These are phyloP conservation scores for Phytopythium mirpurense DNA, from an alignment of 352 stramenopile genomes.

Conservation along the genomic window DNA sequence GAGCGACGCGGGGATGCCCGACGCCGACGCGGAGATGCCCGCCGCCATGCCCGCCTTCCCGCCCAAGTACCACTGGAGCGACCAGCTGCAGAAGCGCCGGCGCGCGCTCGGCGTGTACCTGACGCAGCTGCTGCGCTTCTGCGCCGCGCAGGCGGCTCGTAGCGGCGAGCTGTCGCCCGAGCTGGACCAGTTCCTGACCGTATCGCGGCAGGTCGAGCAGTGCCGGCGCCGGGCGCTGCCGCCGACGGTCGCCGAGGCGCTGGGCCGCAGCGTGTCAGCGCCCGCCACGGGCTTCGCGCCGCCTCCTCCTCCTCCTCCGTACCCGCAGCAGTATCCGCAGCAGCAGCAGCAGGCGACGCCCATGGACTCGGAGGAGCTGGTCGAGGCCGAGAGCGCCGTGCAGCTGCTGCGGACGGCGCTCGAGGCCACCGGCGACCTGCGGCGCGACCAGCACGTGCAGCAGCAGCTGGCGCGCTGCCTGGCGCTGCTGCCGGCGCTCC, in stretches of 20 bases:
- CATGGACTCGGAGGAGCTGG: constrained; percentile 33
- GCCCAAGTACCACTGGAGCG: constrained; percentile 29
- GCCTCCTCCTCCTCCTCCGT: too few species aligned
- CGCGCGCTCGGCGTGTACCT: constrained; percentile 28
- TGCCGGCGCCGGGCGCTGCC: constrained; percentile 16
- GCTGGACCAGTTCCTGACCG: constrained; percentile 37
- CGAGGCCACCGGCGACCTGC: constrained; percentile 18
- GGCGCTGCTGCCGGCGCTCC: constrained; percentile 20
- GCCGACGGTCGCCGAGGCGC: constrained; percentile 9
- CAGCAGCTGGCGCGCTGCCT: constrained; percentile 32
- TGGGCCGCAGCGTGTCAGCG: constrained; percentile 7
- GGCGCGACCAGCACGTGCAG: constrained; percentile 25
- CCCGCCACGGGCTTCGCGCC: constrained; percentile 5
- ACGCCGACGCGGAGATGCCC: too few species aligned
- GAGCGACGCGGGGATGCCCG: too few species aligned
- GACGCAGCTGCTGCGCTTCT: constrained; percentile 27
- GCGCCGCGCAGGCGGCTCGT: constrained; percentile 11
- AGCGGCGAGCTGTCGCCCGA: constrained; percentile 11
- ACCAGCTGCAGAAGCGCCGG: constrained; percentile 28
- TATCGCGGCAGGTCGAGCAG: constrained; percentile 28
- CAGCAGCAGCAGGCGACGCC: constrained; percentile 14
- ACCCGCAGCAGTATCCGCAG: constrained; percentile 11
- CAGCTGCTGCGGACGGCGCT: constrained; percentile 21
- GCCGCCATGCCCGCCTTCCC: constrained; percentile 26
- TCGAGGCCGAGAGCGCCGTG: constrained; percentile 26